Base-by-base conservation (phyloP, 768 basidiomycete genomes). In the Mycena olivaceomarginata region DNA sequence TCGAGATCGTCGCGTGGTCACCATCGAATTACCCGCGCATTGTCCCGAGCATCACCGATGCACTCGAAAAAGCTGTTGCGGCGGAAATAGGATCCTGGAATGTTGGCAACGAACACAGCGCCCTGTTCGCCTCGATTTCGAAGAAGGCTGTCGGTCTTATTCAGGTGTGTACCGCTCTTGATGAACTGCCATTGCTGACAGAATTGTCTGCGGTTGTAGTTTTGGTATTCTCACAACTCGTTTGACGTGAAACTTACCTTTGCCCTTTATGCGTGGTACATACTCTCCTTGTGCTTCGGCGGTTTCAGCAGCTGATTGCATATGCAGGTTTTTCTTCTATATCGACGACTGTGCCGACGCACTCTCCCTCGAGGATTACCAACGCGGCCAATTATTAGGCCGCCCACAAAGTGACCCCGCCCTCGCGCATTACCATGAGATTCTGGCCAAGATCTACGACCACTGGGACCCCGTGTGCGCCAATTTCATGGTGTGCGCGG, bases 241-340 rank as follows among this genome's bases (percentile, higher is more conserved):
- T 76, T 83, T 11, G 70, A 71, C 18, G 79, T 79, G 51, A 82
- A 82, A 51, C 70, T 65, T 25, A 62, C 72, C 9, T 73, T 81
- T 16, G 81, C 76, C 9, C 37, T 81, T 20, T 80, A 78, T 70
- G 80, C 78, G n/a, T 82, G 82, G 82, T 82, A 68, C 9, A 41
- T 60, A 0, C 9, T 2, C 8, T 46, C 31, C 16, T 41, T 37
- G 18, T 16, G 12, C 13, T 37, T 37, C 13, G 16, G 11, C 7
- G 2, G 10, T 4, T 25, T 25, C 16, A 7, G 3, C 73, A 37
- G 48, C 31, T 31, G 31, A 31, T n/a, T 59, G 37, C 25, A 31
- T 31, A 31, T 31, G 1, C 31, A 31, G 31, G 31, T 31, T 31
- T 31, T 31, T 31, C 31, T 31, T 31, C 18, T 81, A 82, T n/a